Conservation (phyloP, 129 eudicot genomes). For the Ambrosia artemisiifolia region DNA sequence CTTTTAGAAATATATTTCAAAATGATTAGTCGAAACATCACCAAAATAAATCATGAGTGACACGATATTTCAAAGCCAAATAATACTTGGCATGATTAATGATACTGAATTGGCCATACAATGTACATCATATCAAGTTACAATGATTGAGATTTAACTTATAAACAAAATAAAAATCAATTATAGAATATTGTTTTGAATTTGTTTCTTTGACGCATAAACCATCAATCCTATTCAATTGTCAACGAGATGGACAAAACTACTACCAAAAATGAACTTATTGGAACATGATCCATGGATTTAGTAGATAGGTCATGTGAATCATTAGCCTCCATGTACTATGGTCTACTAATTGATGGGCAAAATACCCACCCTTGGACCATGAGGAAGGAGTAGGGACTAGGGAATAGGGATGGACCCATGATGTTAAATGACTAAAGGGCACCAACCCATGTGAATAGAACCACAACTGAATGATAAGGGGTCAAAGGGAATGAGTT, state of each 20-base stretch:
- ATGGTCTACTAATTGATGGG: conserved; percentile 20
- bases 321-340: conserved; percentile 20
- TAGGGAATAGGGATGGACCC: conserved; percentile 7
- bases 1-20: background rate
- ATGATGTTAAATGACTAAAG: conserved; percentile 27
- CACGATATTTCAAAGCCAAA: background rate
- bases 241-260: conserved; percentile 14
- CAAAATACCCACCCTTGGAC: conserved; percentile 14
- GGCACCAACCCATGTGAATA: conserved; percentile 38
- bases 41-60: background rate
- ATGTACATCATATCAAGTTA: background rate
- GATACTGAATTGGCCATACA: background rate
- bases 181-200: background rate
- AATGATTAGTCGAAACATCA: background rate
- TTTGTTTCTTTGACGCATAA: background rate
- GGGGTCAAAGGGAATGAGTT: conserved; percentile 17
- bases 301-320: conserved; percentile 20
- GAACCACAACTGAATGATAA: conserved; percentile 2
- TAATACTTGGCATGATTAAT: background rate
- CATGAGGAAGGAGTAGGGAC: conserved; percentile 1
- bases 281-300: background rate
- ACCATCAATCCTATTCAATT: conserved; percentile 17
- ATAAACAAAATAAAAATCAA: background rate
- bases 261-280: conserved; percentile 4
- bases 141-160: background rate